These are phyloP conservation scores for Endoconidiophora polonica DNA, from an alignment of 2,329 filamentous ascomycete species.

Conservation along the genomic window DNA sequence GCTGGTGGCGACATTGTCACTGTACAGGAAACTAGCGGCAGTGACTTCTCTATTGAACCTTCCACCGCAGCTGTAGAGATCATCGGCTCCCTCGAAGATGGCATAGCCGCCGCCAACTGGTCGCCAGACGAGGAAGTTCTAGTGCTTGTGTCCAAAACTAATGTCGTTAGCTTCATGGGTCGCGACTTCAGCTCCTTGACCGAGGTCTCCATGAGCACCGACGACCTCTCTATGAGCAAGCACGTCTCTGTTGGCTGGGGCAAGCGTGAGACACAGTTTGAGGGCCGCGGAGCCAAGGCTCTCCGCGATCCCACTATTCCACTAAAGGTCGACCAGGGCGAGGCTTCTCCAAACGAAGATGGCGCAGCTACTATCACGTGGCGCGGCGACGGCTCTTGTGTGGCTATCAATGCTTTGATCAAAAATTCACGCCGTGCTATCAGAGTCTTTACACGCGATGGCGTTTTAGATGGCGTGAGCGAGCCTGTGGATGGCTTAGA, in stretches of 20 bases:
- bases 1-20: slow-evolving; percentile 82
- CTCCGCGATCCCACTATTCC: slow-evolving; percentile 88
- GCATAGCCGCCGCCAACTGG: slow-evolving; percentile 80
- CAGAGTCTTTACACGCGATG: slow-evolving; percentile 80
- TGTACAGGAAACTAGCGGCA: slow-evolving; percentile 47
- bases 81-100: slow-evolving; percentile 81
- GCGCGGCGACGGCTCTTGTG: slow-evolving; percentile 84
- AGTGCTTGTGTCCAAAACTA: slow-evolving; percentile 61
- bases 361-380: slow-evolving; percentile 61
- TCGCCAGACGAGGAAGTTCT: slow-evolving; percentile 89
- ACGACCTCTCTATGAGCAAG: slow-evolving; percentile 73
- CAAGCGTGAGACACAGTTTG: slow-evolving; percentile 95
- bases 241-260: slow-evolving; percentile 97
- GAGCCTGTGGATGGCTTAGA: slow-evolving; percentile 92
- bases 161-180: slow-evolving; percentile 82
- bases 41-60: slow-evolving; percentile 15
- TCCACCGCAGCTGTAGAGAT: slow-evolving; percentile 59
- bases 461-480: slow-evolving; percentile 77
- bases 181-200: slow-evolving; percentile 72
- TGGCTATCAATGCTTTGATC: slow-evolving; percentile 72
- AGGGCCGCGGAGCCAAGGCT: slow-evolving; percentile 73
- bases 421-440: slow-evolving; percentile 56
- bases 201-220: slow-evolving; percentile 51
- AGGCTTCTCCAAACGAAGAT: slow-evolving; percentile 59
- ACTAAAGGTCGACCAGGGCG: slow-evolving; percentile 74